Evolutionary conservation across 768 basidiomycete species (phyloP).

Genomic region (Gloeophyllum trabeum): DNA sequence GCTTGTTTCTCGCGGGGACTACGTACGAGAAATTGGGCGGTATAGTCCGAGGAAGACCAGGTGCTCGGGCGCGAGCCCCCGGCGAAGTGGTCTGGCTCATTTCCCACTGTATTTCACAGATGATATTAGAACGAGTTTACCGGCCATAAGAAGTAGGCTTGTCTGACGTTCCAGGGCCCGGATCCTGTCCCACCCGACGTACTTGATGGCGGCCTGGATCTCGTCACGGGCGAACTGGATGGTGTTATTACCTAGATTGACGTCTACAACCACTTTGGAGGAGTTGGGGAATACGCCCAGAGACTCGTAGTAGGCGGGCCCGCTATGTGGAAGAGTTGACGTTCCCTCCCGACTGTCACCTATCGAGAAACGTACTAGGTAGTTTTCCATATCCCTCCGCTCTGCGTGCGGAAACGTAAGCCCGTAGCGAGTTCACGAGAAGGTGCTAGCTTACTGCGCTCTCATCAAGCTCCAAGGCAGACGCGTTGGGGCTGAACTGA

Average conservation of each 20-base stretch:
- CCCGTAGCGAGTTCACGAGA: neutral
- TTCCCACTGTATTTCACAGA: slow-evolving; percentile 8
- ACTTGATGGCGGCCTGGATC: slow-evolving; percentile 12
- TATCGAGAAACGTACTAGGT: slow-evolving; percentile 12
- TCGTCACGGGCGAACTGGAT: slow-evolving; percentile 15
- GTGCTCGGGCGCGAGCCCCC: slow-evolving; percentile 9
- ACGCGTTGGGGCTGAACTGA: slow-evolving; percentile 11
- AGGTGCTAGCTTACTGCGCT: slow-evolving; percentile 11
- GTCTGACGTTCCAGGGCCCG: slow-evolving; percentile 16
- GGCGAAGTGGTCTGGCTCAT: slow-evolving; percentile 17
- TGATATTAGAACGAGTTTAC: neutral
- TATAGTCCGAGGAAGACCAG: slow-evolving; percentile 14
- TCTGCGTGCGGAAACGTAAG: slow-evolving; percentile 3
- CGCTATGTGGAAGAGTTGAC: slow-evolving; percentile 6
- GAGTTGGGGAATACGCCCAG: slow-evolving; percentile 14
- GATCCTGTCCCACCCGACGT: slow-evolving; percentile 14
- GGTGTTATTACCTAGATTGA: slow-evolving; percentile 20
- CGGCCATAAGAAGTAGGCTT: neutral
- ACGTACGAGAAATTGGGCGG: slow-evolving; percentile 12
- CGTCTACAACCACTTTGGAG: slow-evolving; percentile 13
- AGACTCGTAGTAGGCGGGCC: slow-evolving; percentile 16
- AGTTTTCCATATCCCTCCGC: slow-evolving; percentile 18
- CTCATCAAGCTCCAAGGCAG: slow-evolving; percentile 11
- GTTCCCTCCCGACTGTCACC: too few species aligned
- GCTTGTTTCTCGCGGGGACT: neutral